Evolutionary conservation across 148 eudicot species (phyloP), one percentile per base, ranked within the genome.

Genomic region (Salicornia ramosissima): DNA sequence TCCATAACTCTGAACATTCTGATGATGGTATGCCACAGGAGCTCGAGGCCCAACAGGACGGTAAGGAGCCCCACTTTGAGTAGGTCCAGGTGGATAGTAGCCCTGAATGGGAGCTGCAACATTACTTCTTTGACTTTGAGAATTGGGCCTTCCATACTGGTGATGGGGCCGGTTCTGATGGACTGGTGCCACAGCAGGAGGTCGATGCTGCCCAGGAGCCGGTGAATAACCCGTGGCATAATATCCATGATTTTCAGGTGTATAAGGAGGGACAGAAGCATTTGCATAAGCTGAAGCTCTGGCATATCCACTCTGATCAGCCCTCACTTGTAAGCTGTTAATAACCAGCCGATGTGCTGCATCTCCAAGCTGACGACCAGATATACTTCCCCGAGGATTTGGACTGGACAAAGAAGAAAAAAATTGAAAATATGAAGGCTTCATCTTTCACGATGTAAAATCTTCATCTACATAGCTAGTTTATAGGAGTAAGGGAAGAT

Each of bases 291-390:
- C 33, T 15, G 79, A 73, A 52, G 78, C 64, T 13, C 64, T 77
- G 55, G 71, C 77, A 42, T 70, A 60, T 67, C 75, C 77, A 40
- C 64, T 79, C 34, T 70, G 78, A 59, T 79, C 76, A 11, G 60
- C 39, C 73, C 79, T 84, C 28, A 31, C 2, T 65, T 81, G 90
- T 77, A 93, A 84, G 80, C 92, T 90, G 65, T 93, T 93, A 33
- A 50, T 73, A 0, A 93, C 89, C 33, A 90, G 81, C n/a, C 96
- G 85, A 78, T 85, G 95, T 42, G 98, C 96, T 30, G 92, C 98
- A 50, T 88, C 88, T 6, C 90, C 94, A 36, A 93, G 92, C 71
- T 84, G 93, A 52, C 82, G 81, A 18, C 98, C 98, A 43, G 92
- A 81, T 65, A 82, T 73, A 51, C 82, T 69, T 65, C 91, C 92